These are phyloP conservation scores for Verticillium tricorpus DNA, from an alignment of 2,329 filamentous ascomycete genomes.

Conservation along the genomic window DNA sequence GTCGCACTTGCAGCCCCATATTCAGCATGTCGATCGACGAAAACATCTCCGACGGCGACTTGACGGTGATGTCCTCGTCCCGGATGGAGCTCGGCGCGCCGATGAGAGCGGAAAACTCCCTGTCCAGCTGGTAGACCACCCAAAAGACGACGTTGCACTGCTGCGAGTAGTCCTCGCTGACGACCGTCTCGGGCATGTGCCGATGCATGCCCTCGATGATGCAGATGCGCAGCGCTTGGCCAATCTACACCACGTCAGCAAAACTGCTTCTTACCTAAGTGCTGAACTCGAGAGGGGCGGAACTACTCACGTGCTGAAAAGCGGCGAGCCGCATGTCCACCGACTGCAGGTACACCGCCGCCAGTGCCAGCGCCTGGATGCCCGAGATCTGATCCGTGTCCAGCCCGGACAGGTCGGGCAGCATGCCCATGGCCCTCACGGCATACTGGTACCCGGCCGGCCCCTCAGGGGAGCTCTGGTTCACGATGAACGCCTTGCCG, in stretches of 20 bases:
- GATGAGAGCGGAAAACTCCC: slow-evolving; percentile 12
- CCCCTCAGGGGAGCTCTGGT: slow-evolving; percentile 17
- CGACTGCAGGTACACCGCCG: slow-evolving; percentile 33
- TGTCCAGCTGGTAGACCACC: slow-evolving; percentile 12
- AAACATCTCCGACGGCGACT: slow-evolving; percentile 9
- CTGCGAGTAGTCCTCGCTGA: slow-evolving; percentile 9
- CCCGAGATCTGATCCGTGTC: slow-evolving; percentile 22
- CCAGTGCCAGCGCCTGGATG: slow-evolving; percentile 28
- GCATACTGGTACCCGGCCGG: slow-evolving; percentile 33
- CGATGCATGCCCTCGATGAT: slow-evolving; percentile 22
- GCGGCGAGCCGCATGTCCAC: slow-evolving; percentile 33
- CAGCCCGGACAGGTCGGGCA: slow-evolving; percentile 29
- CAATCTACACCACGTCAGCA: slow-evolving; percentile 16
- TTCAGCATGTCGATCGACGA: slow-evolving; percentile 10
- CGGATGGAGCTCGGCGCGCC: slow-evolving; percentile 12
- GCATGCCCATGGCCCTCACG: slow-evolving; percentile 29
- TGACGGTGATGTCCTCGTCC: slow-evolving; percentile 13
- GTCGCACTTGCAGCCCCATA: slow-evolving; percentile 11
- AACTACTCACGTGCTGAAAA: slow-evolving; percentile 29
- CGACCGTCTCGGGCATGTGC: slow-evolving; percentile 12
- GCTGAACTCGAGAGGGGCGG: neutral
- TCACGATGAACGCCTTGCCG: slow-evolving; percentile 24
- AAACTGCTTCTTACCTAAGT: slow-evolving; percentile 13
- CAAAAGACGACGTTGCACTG: slow-evolving; percentile 14
- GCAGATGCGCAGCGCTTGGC: slow-evolving; percentile 25